Conservation (phyloP, 164 flowering plant genomes). For the Nymphaea colorata region DNA sequence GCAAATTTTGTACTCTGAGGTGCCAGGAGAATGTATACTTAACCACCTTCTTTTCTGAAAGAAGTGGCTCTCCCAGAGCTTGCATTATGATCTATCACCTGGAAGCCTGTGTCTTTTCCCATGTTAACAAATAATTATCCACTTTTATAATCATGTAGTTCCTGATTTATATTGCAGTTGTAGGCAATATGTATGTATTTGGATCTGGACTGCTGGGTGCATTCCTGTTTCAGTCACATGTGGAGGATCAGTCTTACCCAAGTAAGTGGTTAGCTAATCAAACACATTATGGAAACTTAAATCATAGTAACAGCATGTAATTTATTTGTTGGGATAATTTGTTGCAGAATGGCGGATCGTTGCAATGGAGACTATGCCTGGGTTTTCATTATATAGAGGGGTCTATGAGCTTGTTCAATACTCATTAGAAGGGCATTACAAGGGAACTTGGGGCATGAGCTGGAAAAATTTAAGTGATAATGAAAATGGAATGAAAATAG, state of each 20-base stretch:
- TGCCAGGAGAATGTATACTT: too few species aligned
- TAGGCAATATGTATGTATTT: constrained; percentile 44
- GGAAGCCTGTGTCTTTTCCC: too few species aligned
- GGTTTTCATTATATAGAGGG: constrained; percentile 66
- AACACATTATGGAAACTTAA: too few species aligned
- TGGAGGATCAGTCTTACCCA: constrained; percentile 56
- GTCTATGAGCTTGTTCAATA: constrained; percentile 56
- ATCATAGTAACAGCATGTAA: too few species aligned
- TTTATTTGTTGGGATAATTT: neutral
- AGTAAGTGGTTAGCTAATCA: constrained; percentile 27
- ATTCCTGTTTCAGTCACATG: constrained; percentile 43
- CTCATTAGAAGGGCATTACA: constrained; percentile 29
- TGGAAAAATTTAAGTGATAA: constrained; percentile 52
- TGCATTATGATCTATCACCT: too few species aligned
- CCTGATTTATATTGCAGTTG: constrained; percentile 25
- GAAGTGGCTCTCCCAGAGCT: too few species aligned
- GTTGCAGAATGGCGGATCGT: constrained; percentile 46
- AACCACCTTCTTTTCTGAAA: too few species aligned
- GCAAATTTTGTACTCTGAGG: too few species aligned
- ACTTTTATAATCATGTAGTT: too few species aligned
- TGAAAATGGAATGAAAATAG: constrained; percentile 50
- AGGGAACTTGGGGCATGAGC: constrained; percentile 53
- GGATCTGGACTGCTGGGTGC: constrained; percentile 59
- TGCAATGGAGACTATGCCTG: constrained; percentile 63
- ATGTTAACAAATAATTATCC: too few species aligned